phyloP scores from a whole-genome alignment of 2,329 filamentous ascomycete species.

The Corynespora cassiicola region DNA sequence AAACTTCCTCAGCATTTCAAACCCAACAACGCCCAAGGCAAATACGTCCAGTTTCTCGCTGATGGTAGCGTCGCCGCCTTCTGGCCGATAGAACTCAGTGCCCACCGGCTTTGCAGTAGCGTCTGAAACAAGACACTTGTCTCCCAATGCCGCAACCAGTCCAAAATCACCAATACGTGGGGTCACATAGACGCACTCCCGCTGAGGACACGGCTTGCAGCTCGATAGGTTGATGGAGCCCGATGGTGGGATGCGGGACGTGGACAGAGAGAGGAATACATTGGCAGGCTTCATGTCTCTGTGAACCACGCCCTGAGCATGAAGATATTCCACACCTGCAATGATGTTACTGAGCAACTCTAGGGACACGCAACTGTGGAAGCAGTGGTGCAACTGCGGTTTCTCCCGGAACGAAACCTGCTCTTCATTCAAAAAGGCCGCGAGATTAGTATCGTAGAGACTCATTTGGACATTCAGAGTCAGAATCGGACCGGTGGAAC shows the following conservation, averaged over 20 bases:
- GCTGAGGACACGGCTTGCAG: conserved; percentile 54
- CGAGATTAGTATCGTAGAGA: conserved; percentile 67
- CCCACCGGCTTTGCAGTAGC: conserved; percentile 57
- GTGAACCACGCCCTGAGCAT: conserved; percentile 66
- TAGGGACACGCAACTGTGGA: conserved; percentile 64
- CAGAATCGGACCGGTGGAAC: conserved; percentile 40
- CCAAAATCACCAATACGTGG: conserved; percentile 74
- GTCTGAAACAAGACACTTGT: conserved; percentile 27
- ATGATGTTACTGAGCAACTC: conserved; percentile 65
- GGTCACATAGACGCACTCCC: conserved; percentile 53
- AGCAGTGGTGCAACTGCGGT: conserved; percentile 61
- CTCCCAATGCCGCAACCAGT: conserved; percentile 63
- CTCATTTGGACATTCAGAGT: conserved; percentile 74
- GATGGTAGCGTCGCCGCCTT: conserved; percentile 27
- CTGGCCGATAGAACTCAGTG: conserved; percentile 68
- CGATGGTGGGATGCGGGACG: conserved; percentile 40
- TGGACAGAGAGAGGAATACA: conserved; percentile 65
- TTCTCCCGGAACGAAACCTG: conserved; percentile 13
- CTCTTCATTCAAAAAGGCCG: conserved; percentile 59
- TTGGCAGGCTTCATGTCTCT: conserved; percentile 74
- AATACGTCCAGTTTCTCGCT: conserved; percentile 67
- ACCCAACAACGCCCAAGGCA: conserved; percentile 66
- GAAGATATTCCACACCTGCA: conserved; percentile 70
- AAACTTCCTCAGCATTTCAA: conserved; percentile 66
- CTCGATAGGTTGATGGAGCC: conserved; percentile 55